Evolutionary conservation across 345 rosid genomes (phyloP), one percentile per base, ranked within the genome.

Genomic region (Pugionium dolabratum): DNA sequence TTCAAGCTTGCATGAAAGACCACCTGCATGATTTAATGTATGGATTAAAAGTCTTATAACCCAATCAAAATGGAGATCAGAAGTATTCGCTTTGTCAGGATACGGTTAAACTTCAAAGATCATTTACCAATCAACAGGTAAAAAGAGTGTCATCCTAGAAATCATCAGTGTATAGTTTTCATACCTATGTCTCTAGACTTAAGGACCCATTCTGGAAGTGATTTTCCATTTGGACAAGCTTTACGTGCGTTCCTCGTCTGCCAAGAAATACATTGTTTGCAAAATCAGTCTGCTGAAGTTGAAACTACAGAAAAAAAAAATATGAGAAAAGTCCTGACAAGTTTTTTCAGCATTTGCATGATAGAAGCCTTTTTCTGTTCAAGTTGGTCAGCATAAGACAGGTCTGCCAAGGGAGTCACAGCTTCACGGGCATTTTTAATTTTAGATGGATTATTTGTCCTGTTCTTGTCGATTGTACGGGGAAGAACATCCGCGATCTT

Each of bases 241-340:
- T 86, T 90, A 49, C 96, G 96, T 6, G 96, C 86, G 68, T 80
- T 90, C 74, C 90, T 85, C 35, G 99, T 85, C 99, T 90, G 89
- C 76, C 74, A 71, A 44, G 36, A 63, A 53, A 18, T 11, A 72
- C 53, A 67, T 56, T 51, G 59, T 6, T 54, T 53, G 6, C 27
- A 8, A 67, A 33, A 65, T 79, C 63, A 80, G 50, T 60, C 49
- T 43, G 36, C 36, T 36, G 50, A 65, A 68, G 53, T 65, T 26
- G 4, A 48, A 28, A 54, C 30, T 2, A 37, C 9, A 6, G 5
- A 54, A 58, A 50, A 40, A 67, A 27, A 26, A 71, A 11, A 48
- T 6, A 25, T 40, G 46, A 59, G 45, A 25, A 44, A 57, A 42
- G 26, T 58, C 27, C 86, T 76, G 36, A 92, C 97, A 57, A 94